Evolutionary conservation across 2,329 filamentous ascomycete species (phyloP), one percentile per base, ranked within the genome.

Genomic region (Pestalotiopsis sp.): DNA sequence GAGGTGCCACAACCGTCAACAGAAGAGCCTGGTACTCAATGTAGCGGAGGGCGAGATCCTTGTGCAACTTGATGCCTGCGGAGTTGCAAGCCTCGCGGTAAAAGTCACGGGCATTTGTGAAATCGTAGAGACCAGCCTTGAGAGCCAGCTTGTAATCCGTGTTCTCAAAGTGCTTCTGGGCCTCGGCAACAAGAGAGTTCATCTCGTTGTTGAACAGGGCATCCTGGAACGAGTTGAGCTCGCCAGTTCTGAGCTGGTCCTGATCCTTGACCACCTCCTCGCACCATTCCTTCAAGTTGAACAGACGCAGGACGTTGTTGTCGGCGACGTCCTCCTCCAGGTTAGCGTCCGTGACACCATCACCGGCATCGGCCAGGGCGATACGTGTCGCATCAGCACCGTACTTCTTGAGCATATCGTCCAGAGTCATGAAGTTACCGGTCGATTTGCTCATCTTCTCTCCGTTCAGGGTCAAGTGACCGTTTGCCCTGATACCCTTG

Each of bases 381-480:
- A 98, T 92, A 78, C 95, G 90, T 58, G 92, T 92, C 13, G 96
- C 96, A 79, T 98, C 96, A 9, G 96, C 95, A 76, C 96, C 96
- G 76, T 96, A 99, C 81, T 99, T 99, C 75, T 91, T 88, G 14
- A 95, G 92, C 38, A 95, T 88, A 71, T 98, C 93, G 67, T 91
- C 88, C 66, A 98, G 86, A 12, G 96, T 98, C 80, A 99, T 87
- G 85, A 99, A 99, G 84, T 98, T 99, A 71, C 96, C 96, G 0
- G 95, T 98, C 67, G 92, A 95, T 85, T 99, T 99, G 80, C 91
- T 92, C 96, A 99, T 99, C 88, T 99, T 99, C 79, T 97, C 94
- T 64, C 95, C 95, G 79, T 99, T 99, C 72, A 99, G 86, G 81
- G 97, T 90, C 76, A 98, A 84, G 82, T 98, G 95, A 1, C 96